Percentiles rank a stretch among this genome's conserved stretches.
Evolutionary conservation across 805 yeast genomes (phyloP).

Genomic region (Peterozyma toletana): DNA sequence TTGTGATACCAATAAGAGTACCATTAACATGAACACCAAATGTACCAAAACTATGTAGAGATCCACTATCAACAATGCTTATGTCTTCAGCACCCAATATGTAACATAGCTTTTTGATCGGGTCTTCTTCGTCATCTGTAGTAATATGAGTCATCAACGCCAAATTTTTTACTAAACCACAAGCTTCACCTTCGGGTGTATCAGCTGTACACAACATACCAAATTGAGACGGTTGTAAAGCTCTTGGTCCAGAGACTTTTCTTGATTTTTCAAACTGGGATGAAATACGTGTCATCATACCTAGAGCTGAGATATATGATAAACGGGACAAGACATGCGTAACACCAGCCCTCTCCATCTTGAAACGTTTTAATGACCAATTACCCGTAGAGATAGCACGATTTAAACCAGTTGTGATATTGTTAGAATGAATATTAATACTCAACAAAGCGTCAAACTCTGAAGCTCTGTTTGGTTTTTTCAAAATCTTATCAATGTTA

Average conservation of each 20-base stretch:
- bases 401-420: constrained; percentile 89
- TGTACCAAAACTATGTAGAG: constrained; percentile 68
- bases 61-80: constrained; percentile 71
- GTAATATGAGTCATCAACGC: constrained; percentile 99
- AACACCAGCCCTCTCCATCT: constrained; percentile 99
- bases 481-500: constrained; percentile 86
- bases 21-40: constrained; percentile 90
- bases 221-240: constrained; percentile 96
- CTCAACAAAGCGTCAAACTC: constrained; percentile 91
- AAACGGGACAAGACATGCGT: constrained; percentile 91
- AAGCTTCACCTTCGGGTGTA: constrained; percentile 99
- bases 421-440: constrained; percentile 85
- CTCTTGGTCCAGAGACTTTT: constrained; percentile 98
- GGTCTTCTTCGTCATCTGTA: constrained; percentile 94
- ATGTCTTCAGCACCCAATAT: constrained; percentile 88
- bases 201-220: constrained; percentile 99
- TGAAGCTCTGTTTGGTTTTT: constrained; percentile 89
- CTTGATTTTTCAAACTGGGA: constrained; percentile 98
- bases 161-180: constrained; percentile 95
- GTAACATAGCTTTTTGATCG: constrained; percentile 70
- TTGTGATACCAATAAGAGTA: constrained; percentile 85
- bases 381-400: constrained; percentile 98
- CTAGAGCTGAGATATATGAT: constrained; percentile 89
- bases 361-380: constrained; percentile 97
- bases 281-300: constrained; percentile 99